These are phyloP conservation scores for Ceratobasidium sp. DNA, from an alignment of 1,284 basidiomycete genomes.

Conservation along the genomic window DNA sequence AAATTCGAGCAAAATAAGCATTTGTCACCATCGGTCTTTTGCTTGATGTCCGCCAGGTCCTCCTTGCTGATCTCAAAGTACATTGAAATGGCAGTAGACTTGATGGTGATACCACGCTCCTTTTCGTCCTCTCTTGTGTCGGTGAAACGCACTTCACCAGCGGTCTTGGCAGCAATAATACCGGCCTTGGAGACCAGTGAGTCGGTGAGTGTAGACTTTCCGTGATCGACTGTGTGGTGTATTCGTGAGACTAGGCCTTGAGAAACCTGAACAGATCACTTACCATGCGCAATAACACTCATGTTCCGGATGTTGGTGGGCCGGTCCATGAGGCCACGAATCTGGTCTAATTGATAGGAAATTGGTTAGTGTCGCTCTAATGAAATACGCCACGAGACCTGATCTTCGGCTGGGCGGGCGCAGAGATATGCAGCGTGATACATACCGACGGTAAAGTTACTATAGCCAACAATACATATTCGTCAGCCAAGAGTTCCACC, in stretches of 20 bases:
- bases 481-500: conserved; percentile 10
- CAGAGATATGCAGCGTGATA: conserved; percentile 46
- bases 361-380: conserved; percentile 33
- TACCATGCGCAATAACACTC: conserved; percentile 96
- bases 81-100: conserved; percentile 99
- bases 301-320: conserved; percentile 97
- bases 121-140: conserved; percentile 99
- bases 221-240: conserved; percentile 89
- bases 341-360: conserved; percentile 71
- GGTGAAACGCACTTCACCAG: conserved; percentile 97
- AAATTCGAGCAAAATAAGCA: conserved; percentile 48
- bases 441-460: conserved; percentile 89
- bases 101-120: conserved; percentile 99
- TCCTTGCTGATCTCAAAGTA: conserved; percentile 98
- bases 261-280: conserved; percentile 51
- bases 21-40: conserved; percentile 86
- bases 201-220: conserved; percentile 99
- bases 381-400: conserved; percentile 37
- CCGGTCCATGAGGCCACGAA: conserved; percentile 89
- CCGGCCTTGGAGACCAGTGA: conserved; percentile 99
- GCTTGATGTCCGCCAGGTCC: conserved; percentile 84
- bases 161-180: conserved; percentile 96
- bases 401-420: conserved; percentile 24
- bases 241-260: conserved; percentile 3
- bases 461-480: conserved; percentile 52